Evolutionary conservation across 2,329 filamentous ascomycete genomes (phyloP).

Genomic region (Gaeumannomyces tritici): DNA sequence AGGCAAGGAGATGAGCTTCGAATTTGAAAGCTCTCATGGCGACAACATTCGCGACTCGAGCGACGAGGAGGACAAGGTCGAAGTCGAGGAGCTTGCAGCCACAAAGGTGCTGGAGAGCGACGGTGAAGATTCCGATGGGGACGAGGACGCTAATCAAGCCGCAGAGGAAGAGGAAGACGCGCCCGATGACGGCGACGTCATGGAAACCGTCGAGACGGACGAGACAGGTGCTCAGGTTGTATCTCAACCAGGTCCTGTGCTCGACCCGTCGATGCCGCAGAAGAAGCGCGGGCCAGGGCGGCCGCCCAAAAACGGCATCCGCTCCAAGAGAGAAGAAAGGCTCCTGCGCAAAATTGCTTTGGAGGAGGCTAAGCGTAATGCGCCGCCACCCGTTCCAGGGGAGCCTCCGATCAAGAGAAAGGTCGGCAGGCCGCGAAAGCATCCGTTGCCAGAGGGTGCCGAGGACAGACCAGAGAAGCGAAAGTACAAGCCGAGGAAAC

Average conservation of each 20-base stretch:
- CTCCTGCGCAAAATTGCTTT: conserved; percentile 50
- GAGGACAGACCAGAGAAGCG: conserved; percentile 50
- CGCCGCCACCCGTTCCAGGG: conserved; percentile 33
- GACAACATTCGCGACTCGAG: conserved; percentile 48
- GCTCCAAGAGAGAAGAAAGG: conserved; percentile 68
- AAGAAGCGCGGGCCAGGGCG: conserved; percentile 70
- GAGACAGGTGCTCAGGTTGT: conserved; percentile 13
- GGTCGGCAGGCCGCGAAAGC: conserved; percentile 55
- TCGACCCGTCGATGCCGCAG: conserved; percentile 33
- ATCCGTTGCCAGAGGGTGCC: conserved; percentile 48
- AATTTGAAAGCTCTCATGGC: conserved; percentile 55
- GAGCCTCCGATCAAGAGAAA: conserved; percentile 51
- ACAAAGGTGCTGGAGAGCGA: conserved; percentile 11
- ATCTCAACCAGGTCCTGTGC: conserved; percentile 14
- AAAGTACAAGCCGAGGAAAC: conserved; percentile 53
- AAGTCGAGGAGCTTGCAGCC: conserved; percentile 9
- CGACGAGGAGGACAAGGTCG: conserved; percentile 28
- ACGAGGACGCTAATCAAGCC: conserved; percentile 12
- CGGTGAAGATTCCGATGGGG: conserved; percentile 19
- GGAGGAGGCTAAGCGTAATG: conserved; percentile 39
- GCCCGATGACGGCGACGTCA: conserved; percentile 14
- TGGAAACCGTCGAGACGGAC: conserved; percentile 22
- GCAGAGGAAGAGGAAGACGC: conserved; percentile 15
- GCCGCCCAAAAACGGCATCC: conserved; percentile 73
- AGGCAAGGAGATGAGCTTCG: conserved; percentile 64